Conservation (phyloP, 371 early-diverging fungal species). For the Entomophthora muscae region DNA sequence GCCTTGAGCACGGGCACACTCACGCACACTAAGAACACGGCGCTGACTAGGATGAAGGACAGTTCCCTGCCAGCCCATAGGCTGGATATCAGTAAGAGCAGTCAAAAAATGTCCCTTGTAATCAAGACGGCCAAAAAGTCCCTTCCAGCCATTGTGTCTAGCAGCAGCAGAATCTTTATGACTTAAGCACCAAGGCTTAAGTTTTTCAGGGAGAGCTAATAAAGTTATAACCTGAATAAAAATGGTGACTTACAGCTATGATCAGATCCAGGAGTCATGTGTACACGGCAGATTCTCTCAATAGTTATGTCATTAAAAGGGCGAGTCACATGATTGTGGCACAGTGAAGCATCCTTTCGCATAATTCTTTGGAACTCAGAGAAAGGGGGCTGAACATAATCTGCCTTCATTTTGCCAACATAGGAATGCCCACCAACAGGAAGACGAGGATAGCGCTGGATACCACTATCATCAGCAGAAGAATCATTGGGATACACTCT, state of each 20-base stretch:
- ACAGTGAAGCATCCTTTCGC: conserved; percentile 14
- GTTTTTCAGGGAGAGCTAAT: conserved; percentile 20
- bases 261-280: conserved; percentile 26
- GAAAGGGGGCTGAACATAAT: conserved; percentile 18
- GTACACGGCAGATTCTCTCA: conserved; percentile 25
- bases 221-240: not conserved
- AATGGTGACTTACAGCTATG: conserved; percentile 14
- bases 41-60: conserved; percentile 34
- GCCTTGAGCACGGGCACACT: conserved; percentile 39
- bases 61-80: conserved; percentile 34
- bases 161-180: conserved; percentile 23
- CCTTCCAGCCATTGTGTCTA: conserved; percentile 32
- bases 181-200: conserved; percentile 28
- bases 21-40: conserved; percentile 31
- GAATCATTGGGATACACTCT: conserved; percentile 15
- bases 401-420: conserved; percentile 16
- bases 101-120: conserved; percentile 28
- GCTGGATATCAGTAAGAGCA: conserved; percentile 26
- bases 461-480: not conserved
- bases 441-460: conserved; percentile 3
- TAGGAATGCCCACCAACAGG: conserved; percentile 10
- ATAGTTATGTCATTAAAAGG: conserved; percentile 20
- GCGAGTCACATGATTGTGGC: conserved; percentile 25
- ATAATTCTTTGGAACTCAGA: conserved; percentile 28
- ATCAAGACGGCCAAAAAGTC: conserved; percentile 28